Evolutionary conservation across 108 stramenopile species (phyloP).

Genomic region (Bacterosira constricta): DNA sequence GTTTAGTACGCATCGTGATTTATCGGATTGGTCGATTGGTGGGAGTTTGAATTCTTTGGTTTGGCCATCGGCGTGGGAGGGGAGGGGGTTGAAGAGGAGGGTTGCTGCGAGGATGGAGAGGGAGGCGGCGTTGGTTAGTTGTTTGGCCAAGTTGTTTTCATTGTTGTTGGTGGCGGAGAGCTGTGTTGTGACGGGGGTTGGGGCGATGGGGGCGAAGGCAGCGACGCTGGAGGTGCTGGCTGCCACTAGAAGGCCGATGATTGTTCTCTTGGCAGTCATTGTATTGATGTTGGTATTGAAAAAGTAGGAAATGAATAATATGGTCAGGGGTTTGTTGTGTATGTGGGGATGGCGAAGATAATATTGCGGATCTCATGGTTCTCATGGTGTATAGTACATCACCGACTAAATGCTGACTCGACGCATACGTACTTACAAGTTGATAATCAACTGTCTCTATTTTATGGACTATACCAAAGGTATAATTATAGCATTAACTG

Average conservation of each 20-base stretch:
- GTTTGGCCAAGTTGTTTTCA: not conserved
- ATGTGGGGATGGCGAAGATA: no score
- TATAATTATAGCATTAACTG: no score
- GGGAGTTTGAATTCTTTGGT: constrained; percentile 91
- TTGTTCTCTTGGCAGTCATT: constrained; percentile 25
- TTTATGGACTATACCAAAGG: no score
- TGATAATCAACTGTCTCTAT: no score
- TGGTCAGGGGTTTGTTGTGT: no score
- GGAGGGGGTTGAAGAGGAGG: constrained; percentile 44
- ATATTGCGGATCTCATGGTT: no score
- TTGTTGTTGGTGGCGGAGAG: constrained; percentile 20
- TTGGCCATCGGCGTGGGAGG: constrained; percentile 69
- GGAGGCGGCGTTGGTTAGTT: constrained; percentile 5
- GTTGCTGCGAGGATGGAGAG: constrained; percentile 13
- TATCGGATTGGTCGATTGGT: constrained; percentile 80
- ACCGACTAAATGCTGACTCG: no score
- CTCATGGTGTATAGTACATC: no score
- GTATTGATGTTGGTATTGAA: not conserved
- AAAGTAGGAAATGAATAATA: no score
- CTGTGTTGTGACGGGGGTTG: not conserved
- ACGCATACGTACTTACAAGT: no score
- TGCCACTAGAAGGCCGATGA: constrained; percentile 15
- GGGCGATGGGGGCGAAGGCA: not conserved
- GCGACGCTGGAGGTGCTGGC: not conserved
- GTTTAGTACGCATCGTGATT: constrained; percentile 82